These are phyloP conservation scores for Coemansia sp. DNA, from an alignment of 192 early-diverging fungal species.

Conservation along the genomic window DNA sequence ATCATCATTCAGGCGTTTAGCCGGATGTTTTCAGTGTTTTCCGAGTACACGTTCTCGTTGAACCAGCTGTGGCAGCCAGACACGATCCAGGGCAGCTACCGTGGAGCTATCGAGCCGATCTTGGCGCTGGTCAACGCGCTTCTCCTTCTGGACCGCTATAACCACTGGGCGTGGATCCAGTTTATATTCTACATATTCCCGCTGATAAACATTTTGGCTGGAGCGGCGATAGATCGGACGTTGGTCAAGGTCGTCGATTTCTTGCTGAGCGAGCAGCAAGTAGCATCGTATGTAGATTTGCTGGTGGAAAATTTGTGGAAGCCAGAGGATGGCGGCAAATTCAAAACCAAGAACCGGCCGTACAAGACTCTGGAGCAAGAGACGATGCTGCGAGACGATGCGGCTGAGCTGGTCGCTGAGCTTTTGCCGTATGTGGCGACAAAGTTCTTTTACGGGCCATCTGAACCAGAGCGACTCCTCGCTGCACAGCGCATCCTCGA, in stretches of 20 bases:
- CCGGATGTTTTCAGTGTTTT: constrained; percentile 46
- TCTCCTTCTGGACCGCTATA: constrained; percentile 45
- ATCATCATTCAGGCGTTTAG: constrained; percentile 49
- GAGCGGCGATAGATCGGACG: constrained; percentile 49
- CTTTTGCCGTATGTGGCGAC: constrained; percentile 44
- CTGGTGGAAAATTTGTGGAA: constrained; percentile 43
- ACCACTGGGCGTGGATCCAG: constrained; percentile 55
- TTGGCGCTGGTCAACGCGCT: constrained; percentile 35
- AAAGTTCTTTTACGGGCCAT: constrained; percentile 47
- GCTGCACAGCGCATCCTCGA: constrained; percentile 50
- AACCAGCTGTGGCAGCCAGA: constrained; percentile 54
- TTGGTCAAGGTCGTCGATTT: constrained; percentile 46
- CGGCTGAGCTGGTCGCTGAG: constrained; percentile 48
- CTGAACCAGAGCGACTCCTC: constrained; percentile 32
- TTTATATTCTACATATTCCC: constrained; percentile 55
- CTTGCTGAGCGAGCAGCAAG: constrained; percentile 47
- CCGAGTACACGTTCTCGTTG: constrained; percentile 56
- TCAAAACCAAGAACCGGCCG: constrained; percentile 29
- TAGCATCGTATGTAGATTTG: constrained; percentile 32
- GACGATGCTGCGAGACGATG: constrained; percentile 37
- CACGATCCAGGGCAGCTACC: constrained; percentile 27
- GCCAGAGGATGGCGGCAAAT: constrained; percentile 44
- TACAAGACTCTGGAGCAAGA: constrained; percentile 56
- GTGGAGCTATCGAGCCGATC: constrained; percentile 45
- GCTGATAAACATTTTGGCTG: constrained; percentile 49